Evolutionary conservation across 208 protist species (phyloP).

Genomic region (Trypanosoma boissoni): DNA sequence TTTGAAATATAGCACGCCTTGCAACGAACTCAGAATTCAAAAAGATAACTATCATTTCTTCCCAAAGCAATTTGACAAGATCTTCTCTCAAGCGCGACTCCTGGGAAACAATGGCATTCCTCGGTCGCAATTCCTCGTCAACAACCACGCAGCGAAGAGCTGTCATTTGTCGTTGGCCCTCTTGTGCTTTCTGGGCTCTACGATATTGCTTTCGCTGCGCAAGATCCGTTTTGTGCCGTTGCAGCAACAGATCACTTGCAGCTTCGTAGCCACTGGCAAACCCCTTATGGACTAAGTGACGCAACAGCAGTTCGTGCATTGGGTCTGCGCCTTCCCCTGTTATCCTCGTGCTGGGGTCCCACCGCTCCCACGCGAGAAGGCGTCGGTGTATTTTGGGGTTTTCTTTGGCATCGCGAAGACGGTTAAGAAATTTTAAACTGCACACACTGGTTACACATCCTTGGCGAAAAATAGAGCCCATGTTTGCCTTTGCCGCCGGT

Average conservation of each 20-base stretch:
- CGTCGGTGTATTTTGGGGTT: neutral
- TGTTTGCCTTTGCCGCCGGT: conserved; percentile 9
- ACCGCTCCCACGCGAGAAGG: conserved; percentile 1
- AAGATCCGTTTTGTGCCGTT: conserved; percentile 1
- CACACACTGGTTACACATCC: conserved; percentile 40
- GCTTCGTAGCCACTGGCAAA: conserved; percentile 14
- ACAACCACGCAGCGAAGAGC: too few relatives aligned
- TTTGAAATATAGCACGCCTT: conserved; percentile 29
- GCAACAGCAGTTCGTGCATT: conserved; percentile 7
- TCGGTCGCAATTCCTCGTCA: conserved; percentile 5
- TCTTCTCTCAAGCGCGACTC: conserved; percentile 1
- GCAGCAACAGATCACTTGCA: neutral
- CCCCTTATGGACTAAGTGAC: conserved; percentile 12
- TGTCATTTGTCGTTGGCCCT: neutral
- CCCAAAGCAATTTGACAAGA: neutral
- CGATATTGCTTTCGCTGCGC: neutral
- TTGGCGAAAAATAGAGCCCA: conserved; percentile 47
- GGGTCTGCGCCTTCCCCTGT: neutral
- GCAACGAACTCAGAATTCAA: conserved; percentile 28
- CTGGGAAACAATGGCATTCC: neutral
- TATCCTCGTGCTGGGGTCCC: conserved; percentile 19
- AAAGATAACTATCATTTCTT: neutral
- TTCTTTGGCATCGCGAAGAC: neutral
- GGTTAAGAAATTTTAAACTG: conserved; percentile 11
- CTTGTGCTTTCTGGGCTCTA: neutral